Evolutionary conservation across 192 early-diverging fungal genomes (phyloP), one percentile per base, ranked within the genome.

Genomic region (Chytriomyces sp.): DNA sequence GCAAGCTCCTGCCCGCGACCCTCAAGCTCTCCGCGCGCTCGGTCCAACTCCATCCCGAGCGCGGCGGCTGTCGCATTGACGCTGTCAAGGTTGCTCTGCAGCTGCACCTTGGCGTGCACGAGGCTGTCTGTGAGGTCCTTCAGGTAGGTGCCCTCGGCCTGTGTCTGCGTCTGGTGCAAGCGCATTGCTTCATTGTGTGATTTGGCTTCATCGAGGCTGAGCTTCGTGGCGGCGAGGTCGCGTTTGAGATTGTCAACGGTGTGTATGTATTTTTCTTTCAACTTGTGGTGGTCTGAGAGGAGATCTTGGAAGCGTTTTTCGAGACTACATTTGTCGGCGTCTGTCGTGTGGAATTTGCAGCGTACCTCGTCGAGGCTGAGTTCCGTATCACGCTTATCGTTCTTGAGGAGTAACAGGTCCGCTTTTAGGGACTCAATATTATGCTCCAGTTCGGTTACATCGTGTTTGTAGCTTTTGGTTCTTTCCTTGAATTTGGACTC

Each of bases 71-170:
- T 74, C 33, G 32, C 67, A 31, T 77, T 71, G 25, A 70, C 59
- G 5, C 19, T 38, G 3, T 82, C 73, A 8, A 77, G 64, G 19
- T 67, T 19, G 1, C 30, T 28, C 44, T 82, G 64, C 0, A 76
- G 73, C 36, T 62, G 70, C 56, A 75, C 34, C 58, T 82, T 79
- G 3, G 64, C 54, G 17, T 74, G 69, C 7, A 63, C 44, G 19
- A 79, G 44, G 5, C 68, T 56, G 5, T 71, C 67, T 0, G 55
- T 70, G 3, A 82, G 68, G 4, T 79, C 39, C 44, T 68, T 37
- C 8, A 79, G 52, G 36, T 77, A 75, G 12, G 8, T 25, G 8
- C 57, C 41, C 31, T 76, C 77, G 8, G 26, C 32, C 52, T 79
- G 72, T 26, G 73, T 31, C 39, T 77, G 75, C 5, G 56, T 64